Conservation (phyloP, 164 flowering plant genomes). For the Aristolochia californica region DNA sequence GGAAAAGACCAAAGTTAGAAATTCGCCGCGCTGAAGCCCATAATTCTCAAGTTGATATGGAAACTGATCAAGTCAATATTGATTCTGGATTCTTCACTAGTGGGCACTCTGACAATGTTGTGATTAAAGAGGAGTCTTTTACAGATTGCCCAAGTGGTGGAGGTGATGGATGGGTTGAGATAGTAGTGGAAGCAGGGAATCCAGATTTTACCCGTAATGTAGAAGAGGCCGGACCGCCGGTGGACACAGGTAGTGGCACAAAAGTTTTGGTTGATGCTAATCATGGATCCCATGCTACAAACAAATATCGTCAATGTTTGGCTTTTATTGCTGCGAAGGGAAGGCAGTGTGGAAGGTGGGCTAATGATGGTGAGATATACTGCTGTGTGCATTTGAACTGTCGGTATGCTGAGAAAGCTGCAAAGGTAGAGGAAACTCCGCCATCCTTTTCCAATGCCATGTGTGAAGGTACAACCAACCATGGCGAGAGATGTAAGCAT, state of each 20-base stretch:
- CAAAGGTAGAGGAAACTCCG: slow-evolving; percentile 32
- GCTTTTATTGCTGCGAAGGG: slow-evolving; percentile 93
- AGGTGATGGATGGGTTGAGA: slow-evolving; percentile 44
- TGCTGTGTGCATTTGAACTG: slow-evolving; percentile 88
- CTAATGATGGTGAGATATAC: slow-evolving; percentile 84
- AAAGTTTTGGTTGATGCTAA: slow-evolving; percentile 19
- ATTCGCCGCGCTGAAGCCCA: slow-evolving; percentile 84
- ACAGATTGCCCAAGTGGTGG: slow-evolving; percentile 13
- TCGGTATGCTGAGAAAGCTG: slow-evolving; percentile 36
- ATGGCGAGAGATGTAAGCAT: slow-evolving; percentile 86
- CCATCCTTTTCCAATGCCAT: slow-evolving; percentile 34
- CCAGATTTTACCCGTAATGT: slow-evolving; percentile 18
- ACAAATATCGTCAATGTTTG: slow-evolving; percentile 54
- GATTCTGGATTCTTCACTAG: slow-evolving; percentile 36
- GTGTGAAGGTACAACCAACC: slow-evolving; percentile 87
- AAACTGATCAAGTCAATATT: slow-evolving; percentile 2
- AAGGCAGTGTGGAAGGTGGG: slow-evolving; percentile 93
- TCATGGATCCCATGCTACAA: slow-evolving; percentile 16
- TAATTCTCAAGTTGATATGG: slow-evolving; percentile 26
- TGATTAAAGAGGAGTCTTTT: slow-evolving; percentile 18
- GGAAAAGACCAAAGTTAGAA: slow-evolving; percentile 93
- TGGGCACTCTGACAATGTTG: slow-evolving; percentile 19
- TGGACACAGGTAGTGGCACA: slow-evolving; percentile 17
- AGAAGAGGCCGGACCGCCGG: slow-evolving; percentile 30
- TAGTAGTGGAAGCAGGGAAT: slow-evolving; percentile 49